Conservation (phyloP, 106 monocot genomes). For the Hemerocallis citrina region DNA sequence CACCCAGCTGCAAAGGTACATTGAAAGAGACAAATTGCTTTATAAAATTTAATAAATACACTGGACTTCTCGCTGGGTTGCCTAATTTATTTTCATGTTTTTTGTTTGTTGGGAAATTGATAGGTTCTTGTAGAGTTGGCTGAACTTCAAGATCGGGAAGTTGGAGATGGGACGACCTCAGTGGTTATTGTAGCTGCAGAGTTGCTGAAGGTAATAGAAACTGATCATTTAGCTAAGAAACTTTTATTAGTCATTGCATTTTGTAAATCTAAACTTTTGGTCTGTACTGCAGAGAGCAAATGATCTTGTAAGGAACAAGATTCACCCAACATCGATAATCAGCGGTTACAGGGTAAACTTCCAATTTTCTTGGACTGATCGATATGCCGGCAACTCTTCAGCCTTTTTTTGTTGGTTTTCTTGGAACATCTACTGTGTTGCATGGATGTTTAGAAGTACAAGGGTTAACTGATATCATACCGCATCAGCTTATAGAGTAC, state of each 20-base stretch:
- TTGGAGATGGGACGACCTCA: conserved; percentile 96
- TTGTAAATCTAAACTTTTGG: not conserved
- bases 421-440: not conserved
- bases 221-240: not conserved
- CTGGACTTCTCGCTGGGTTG: not conserved
- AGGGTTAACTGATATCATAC: not conserved
- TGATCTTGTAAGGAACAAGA: conserved; percentile 97
- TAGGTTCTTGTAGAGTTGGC: conserved; percentile 98
- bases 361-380: not conserved
- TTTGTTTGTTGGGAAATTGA: not conserved
- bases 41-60: not conserved
- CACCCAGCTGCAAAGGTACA: conserved; percentile 97
- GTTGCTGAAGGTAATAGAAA: conserved; percentile 61
- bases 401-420: not conserved
- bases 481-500: no score
- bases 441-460: not conserved
- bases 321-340: conserved; percentile 94
- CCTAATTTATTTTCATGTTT: not conserved
- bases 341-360: conserved; percentile 81
- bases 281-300: conserved; percentile 75
- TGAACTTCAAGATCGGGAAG: conserved; percentile 98
- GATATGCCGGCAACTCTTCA: not conserved
- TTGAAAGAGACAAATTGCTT: not conserved
- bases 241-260: not conserved
- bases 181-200: conserved; percentile 92